Evolutionary conservation across 2,329 filamentous ascomycete species (phyloP), one percentile per base, ranked within the genome.

Genomic region (Claviceps sp.): DNA sequence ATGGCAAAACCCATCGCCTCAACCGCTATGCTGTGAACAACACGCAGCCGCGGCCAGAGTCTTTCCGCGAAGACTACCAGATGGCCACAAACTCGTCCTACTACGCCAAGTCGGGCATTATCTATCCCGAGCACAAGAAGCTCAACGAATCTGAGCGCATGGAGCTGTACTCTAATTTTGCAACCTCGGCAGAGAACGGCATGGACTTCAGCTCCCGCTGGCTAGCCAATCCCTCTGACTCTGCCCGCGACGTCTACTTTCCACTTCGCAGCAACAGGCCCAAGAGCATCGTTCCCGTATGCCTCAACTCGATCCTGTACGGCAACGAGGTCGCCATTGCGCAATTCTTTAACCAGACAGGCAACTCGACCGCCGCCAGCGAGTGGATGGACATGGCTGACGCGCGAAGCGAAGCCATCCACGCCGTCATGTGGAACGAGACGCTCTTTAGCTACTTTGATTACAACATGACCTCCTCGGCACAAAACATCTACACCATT

Each of bases 291-390:
- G 67, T 86, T 1, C 79, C 80, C 1, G 79, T 86, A 2, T 82
- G 85, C 52, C 72, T 86, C 55, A 85, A 86, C 64, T 78, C 81
- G 1, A 84, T 85, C 45, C 66, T 86, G 8, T 86, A 85, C 63
- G 74, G 74, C 58, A 84, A 83, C 56, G 82, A 86, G 59, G 67
- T 77, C 2, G 70, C 73, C 49, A 81, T 85, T 50, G 71, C 77
- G 11, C 59, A 67, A 2, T 82, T 83, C 61, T 70, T 79, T 55
- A 69, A 72, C 42, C 61, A 65, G 22, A 69, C 70, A 0, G 77
- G 77, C 51, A 77, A 83, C 61, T 59, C 63, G 34, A 72, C 68
- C 1, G 74, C 67, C 1, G 76, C 77, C 2, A 62, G 66, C 7
- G 57, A 66, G 9, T 85, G 78, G 74, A 65, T 67, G 5, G 59